Conservation (phyloP, 1,139 yeast species). For the Saccharomycopsis phalli region DNA sequence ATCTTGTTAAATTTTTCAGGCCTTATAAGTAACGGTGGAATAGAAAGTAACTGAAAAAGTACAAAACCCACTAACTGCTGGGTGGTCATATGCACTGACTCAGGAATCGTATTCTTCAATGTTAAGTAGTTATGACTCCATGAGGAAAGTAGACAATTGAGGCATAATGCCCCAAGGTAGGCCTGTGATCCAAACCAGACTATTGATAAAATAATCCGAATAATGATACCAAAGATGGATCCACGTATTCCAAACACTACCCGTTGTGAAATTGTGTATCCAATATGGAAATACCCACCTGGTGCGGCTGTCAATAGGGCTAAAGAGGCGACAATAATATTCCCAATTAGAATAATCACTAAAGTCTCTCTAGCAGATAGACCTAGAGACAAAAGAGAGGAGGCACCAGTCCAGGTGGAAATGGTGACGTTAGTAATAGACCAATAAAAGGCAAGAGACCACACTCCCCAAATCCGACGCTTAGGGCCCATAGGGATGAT, state of each 20-base stretch:
- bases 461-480: conserved; percentile 32
- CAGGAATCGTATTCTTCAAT: conserved; percentile 30
- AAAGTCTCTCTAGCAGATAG: conserved; percentile 34
- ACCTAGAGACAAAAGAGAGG: conserved; percentile 33
- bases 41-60: conserved; percentile 33
- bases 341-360: conserved; percentile 35
- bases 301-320: conserved; percentile 36
- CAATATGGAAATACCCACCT: conserved; percentile 38
- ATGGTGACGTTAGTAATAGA: conserved; percentile 25
- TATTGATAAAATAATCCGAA: conserved; percentile 34
- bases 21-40: conserved; percentile 31
- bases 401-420: conserved; percentile 36
- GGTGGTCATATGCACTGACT: conserved; percentile 31
- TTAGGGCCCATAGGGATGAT: conserved; percentile 30
- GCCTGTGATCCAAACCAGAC: conserved; percentile 37
- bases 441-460: conserved; percentile 30
- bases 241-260: conserved; percentile 39
- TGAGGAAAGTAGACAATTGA: conserved; percentile 30
- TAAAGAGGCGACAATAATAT: conserved; percentile 31
- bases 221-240: conserved; percentile 33
- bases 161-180: conserved; percentile 34
- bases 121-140: conserved; percentile 31
- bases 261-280: conserved; percentile 38
- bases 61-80: conserved; percentile 36
- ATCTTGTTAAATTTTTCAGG: conserved; percentile 25